Evolutionary conservation across 2,329 filamentous ascomycete genomes (phyloP).

Genomic region (Teratosphaeria epicoccoides): DNA sequence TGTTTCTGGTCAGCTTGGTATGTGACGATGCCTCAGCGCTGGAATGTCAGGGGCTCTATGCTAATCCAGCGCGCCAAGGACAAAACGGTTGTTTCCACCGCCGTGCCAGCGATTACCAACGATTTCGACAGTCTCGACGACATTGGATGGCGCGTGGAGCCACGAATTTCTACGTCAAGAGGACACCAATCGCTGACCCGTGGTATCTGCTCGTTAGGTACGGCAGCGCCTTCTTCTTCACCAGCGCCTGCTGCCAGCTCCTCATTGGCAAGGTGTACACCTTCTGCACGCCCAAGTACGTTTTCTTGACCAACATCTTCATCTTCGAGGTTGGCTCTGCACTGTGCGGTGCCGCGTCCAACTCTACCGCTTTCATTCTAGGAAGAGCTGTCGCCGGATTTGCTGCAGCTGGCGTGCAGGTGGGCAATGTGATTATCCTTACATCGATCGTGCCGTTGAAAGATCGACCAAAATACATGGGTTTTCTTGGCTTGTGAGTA

Average conservation of each 20-base stretch:
- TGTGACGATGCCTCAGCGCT: too few species aligned
- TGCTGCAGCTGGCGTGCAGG: conserved; percentile 34
- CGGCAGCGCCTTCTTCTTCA: too few species aligned
- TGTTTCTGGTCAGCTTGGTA: too few species aligned
- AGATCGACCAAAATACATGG: conserved; percentile 29
- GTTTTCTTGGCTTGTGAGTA: conserved; percentile 29
- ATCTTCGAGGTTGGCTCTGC: conserved; percentile 48
- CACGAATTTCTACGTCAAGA: too few species aligned
- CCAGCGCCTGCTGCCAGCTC: conserved; percentile 34
- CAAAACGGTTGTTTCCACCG: too few species aligned
- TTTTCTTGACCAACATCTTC: conserved; percentile 26
- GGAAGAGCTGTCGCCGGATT: conserved; percentile 42
- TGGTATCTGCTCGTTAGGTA: too few species aligned
- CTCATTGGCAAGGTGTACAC: conserved; percentile 38
- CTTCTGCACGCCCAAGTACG: conserved; percentile 31
- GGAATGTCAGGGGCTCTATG: too few species aligned
- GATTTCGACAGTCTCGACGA: too few species aligned
- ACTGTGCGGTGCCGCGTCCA: conserved; percentile 42
- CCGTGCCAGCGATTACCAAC: too few species aligned
- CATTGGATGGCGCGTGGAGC: too few species aligned
- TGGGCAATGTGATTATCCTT: conserved; percentile 37
- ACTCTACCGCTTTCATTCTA: conserved; percentile 39
- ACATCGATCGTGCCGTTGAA: conserved; percentile 31
- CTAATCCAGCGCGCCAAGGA: too few species aligned
- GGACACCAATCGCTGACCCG: too few species aligned